Conservation (phyloP, 164 flowering plant species). For the Cinnamomum chago region DNA sequence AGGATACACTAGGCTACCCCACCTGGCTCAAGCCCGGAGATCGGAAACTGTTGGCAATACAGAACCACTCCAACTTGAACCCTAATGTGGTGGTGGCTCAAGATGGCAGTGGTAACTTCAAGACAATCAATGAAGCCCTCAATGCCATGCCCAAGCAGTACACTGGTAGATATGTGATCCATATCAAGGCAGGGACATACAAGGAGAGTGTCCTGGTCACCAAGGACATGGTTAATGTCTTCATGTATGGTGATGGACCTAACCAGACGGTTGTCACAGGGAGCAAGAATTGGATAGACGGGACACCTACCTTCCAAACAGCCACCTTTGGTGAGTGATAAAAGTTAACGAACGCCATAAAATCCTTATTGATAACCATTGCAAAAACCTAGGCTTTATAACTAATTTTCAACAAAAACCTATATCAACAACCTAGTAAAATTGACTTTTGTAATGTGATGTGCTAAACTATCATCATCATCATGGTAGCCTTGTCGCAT, state of each 20-base stretch:
- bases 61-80: constrained; percentile 36
- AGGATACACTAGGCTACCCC: constrained; percentile 21
- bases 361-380: too few species aligned
- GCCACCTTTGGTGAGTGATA: constrained; percentile 51
- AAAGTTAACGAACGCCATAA: too few species aligned
- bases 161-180: constrained; percentile 61
- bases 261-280: constrained; percentile 60
- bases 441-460: neutral
- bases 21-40: constrained; percentile 47
- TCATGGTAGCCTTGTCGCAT: too few species aligned
- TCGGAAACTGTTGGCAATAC: constrained; percentile 39
- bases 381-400: too few species aligned
- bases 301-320: constrained; percentile 51
- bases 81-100: constrained; percentile 58
- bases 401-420: too few species aligned
- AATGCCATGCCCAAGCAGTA: constrained; percentile 45
- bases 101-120: constrained; percentile 70
- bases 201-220: constrained; percentile 49
- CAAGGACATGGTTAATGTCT: constrained; percentile 60
- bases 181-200: constrained; percentile 61
- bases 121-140: constrained; percentile 55
- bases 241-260: constrained; percentile 80
- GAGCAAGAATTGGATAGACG: constrained; percentile 54
- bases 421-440: too few species aligned
- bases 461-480: neutral